Evolutionary conservation across 331 rosid species (phyloP).

Genomic region (Quercus tomentella): DNA sequence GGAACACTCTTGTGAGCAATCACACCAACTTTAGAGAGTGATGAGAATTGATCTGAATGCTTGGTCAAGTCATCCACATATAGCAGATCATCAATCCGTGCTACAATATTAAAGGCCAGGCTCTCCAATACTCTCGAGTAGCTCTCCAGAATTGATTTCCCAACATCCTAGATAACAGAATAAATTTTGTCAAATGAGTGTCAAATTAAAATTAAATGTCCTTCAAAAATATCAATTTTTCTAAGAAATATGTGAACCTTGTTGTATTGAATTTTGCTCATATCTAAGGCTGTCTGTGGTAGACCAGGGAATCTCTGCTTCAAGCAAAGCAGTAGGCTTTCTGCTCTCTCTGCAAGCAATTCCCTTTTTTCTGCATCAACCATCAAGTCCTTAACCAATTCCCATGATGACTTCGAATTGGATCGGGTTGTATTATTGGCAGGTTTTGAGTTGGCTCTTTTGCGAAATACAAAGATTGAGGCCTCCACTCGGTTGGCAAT

Average conservation of each 20-base stretch:
- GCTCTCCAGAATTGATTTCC: slow-evolving; percentile 88
- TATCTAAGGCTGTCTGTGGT: slow-evolving; percentile 85
- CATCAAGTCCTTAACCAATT: slow-evolving; percentile 93
- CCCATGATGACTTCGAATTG: slow-evolving; percentile 88
- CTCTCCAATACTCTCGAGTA: slow-evolving; percentile 91
- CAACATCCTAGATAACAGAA: slow-evolving; percentile 66
- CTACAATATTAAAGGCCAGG: slow-evolving; percentile 75
- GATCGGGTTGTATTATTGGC: slow-evolving; percentile 32
- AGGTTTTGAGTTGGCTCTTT: slow-evolving; percentile 54
- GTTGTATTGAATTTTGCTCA: slow-evolving; percentile 92
- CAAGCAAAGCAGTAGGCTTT: slow-evolving; percentile 71
- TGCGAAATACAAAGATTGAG: slow-evolving; percentile 69
- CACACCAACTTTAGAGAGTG: slow-evolving; percentile 62
- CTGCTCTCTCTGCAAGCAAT: slow-evolving; percentile 85
- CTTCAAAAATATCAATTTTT: not conserved
- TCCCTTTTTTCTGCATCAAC: slow-evolving; percentile 83
- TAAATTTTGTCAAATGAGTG: slow-evolving; percentile 4
- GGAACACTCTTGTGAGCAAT: slow-evolving; percentile 56
- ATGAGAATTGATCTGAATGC: slow-evolving; percentile 53
- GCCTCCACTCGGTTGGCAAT: slow-evolving; percentile 85
- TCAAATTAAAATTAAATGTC: not conserved
- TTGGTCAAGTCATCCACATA: slow-evolving; percentile 83
- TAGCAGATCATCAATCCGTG: slow-evolving; percentile 85
- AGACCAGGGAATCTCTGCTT: slow-evolving; percentile 93
- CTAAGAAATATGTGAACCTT: slow-evolving; percentile 42